Base-by-base conservation (phyloP, 83 land plant species). In the Diphasiastrum complanatum region DNA sequence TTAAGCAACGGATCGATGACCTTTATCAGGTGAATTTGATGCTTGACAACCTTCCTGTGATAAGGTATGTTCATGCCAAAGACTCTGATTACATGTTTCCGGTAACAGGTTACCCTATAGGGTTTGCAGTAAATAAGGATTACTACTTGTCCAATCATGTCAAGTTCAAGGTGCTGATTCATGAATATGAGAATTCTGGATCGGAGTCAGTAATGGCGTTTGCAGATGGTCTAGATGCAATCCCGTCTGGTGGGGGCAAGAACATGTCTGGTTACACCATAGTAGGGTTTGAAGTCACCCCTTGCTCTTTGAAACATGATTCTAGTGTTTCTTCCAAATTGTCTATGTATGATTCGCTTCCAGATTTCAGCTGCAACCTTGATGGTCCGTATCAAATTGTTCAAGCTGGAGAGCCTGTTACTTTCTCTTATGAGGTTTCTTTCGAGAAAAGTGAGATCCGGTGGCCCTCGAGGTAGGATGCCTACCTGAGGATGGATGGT, bases 401-500 rank as follows among this genome's bases (percentile, higher is more conserved):
- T 11, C 11, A 55, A 19, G 35, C 8, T 6, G 59, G 59, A 27
- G 59, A 14, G 0, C 26, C 38, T 11, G 14, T 55, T 10, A 30
- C 59, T 41, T 41, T 14, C n/a, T 41, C 45, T 14, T 41, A 41
- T 41, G 45, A 41, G 8, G 59, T 55, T 14, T 20, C 38, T 30
- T 55, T 55, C 31, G 59, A 55, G 59, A 30, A 26, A 14, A 55
- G 59, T 35, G 28, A 20, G 10, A 32, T 30, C 16, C 20, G 59
- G 35, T 55, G 59, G 59, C 59, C 59, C 11, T 55, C 59, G 10
- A 20, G 59, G 19, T 55, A 35, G 59, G 59, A 55, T 55, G 59
- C 59, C 11, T 55, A 55, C 35, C 34, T 55, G 16, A 27, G 31
- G 59, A 55, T 27, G 30, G 59, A 55, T 11, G 59, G 59, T 11